These are phyloP conservation scores for Porcisia deanei DNA, from an alignment of 208 protist genomes.

Conservation along the genomic window DNA sequence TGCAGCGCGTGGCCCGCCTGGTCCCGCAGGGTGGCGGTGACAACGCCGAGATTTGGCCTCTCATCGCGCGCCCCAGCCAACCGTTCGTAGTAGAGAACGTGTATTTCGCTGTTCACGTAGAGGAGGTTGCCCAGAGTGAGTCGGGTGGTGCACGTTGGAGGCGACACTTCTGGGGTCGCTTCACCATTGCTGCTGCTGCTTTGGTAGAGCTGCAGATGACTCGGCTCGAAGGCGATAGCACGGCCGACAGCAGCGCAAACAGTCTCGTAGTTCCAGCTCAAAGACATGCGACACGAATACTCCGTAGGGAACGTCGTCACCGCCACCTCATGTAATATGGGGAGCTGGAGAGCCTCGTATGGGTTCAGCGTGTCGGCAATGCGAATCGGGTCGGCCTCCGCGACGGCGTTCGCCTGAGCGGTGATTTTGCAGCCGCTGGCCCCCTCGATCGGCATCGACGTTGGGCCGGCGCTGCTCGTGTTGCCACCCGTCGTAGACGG, in stretches of 20 bases:
- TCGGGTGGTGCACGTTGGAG: slow-evolving; percentile 9
- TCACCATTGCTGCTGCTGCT: slow-evolving; percentile 20
- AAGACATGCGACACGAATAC: slow-evolving; percentile 36
- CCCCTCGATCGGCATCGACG: background rate
- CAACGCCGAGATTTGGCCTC: slow-evolving; percentile 17
- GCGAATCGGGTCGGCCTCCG: slow-evolving; percentile 17
- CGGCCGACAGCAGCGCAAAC: slow-evolving; percentile 52
- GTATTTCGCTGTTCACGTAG: slow-evolving; percentile 28
- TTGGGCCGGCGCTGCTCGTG: background rate
- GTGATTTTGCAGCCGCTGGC: background rate
- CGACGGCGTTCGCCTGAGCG: background rate
- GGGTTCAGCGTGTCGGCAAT: slow-evolving; percentile 42
- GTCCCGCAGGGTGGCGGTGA: slow-evolving; percentile 51
- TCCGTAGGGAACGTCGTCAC: slow-evolving; percentile 24
- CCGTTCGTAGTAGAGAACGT: slow-evolving; percentile 45
- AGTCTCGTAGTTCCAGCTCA: slow-evolving; percentile 48
- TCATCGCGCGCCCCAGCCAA: slow-evolving; percentile 33
- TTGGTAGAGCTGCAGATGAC: slow-evolving; percentile 62
- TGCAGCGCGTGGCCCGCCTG: slow-evolving; percentile 52
- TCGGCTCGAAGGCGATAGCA: slow-evolving; percentile 35
- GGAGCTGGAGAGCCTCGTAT: slow-evolving; percentile 37
- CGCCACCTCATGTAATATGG: slow-evolving; percentile 28
- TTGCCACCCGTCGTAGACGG: background rate
- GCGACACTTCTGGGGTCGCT: slow-evolving; percentile 19
- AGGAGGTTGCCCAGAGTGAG: slow-evolving; percentile 39